Conservation (phyloP, 306 rosid species). For the Cucurbita ficifolia region DNA sequence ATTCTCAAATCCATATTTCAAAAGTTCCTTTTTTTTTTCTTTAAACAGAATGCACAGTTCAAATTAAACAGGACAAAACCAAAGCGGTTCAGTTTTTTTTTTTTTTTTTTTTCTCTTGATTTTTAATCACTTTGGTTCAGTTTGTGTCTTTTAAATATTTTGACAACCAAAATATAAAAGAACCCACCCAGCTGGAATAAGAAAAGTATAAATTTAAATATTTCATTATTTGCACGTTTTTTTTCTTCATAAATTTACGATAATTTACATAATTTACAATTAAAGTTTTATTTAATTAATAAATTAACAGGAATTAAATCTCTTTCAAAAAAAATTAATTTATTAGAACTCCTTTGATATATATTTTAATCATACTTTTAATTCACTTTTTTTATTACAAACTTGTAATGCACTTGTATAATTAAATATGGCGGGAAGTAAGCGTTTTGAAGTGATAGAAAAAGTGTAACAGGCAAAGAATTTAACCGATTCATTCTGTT, state of each 20-base stretch:
- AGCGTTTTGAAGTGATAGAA: neutral
- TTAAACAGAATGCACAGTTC: neutral
- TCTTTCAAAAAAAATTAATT: neutral
- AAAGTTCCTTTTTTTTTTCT: neutral
- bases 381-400: neutral
- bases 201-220: neutral
- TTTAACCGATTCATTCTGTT: neutral
- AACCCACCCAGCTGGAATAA: neutral
- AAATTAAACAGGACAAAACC: neutral
- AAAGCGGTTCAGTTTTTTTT: neutral
- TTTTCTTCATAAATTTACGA: neutral
- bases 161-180: neutral
- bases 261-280: neutral
- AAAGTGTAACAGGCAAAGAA: neutral
- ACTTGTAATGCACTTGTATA: neutral
- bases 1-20: neutral
- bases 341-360: neutral
- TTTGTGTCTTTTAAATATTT: neutral
- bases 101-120: neutral
- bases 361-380: neutral
- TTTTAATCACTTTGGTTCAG: neutral
- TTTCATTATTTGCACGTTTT: neutral
- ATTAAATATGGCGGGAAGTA: neutral
- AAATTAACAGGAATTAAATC: neutral
- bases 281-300: neutral